Conservation (phyloP, 2,329 filamentous ascomycete genomes). For the Pseudovirgaria hyperparasitica region DNA sequence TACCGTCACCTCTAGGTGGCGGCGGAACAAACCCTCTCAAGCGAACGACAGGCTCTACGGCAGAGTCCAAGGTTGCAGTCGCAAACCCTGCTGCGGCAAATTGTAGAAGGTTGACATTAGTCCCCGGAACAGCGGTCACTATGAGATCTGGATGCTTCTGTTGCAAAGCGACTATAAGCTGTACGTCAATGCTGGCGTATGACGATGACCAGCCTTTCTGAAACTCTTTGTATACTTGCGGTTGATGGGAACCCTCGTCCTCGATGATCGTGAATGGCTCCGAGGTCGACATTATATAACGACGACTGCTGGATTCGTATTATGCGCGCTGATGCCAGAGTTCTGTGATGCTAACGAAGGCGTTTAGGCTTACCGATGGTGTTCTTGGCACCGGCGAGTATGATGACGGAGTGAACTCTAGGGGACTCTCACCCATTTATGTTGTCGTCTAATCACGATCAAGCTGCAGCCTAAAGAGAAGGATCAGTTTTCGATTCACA, state of each 20-base stretch:
- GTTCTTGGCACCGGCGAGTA: too few species aligned
- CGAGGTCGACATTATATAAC: conserved; percentile 10
- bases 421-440: too few species aligned
- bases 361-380: too few species aligned
- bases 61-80: conserved; percentile 21
- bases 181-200: conserved; percentile 25
- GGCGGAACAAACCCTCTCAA: conserved; percentile 25
- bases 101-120: conserved; percentile 25
- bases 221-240: conserved; percentile 23
- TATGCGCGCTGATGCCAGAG: too few species aligned
- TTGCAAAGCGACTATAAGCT: conserved; percentile 24
- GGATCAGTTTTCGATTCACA: too few species aligned
- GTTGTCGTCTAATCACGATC: too few species aligned
- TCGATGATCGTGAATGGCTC: conserved; percentile 23
- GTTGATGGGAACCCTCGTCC: conserved; percentile 8
- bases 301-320: too few species aligned
- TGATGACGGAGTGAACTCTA: too few species aligned
- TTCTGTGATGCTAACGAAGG: too few species aligned
- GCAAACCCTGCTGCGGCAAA: conserved; percentile 31
- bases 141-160: conserved; percentile 23
- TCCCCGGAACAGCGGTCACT: conserved; percentile 24
- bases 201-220: conserved; percentile 20
- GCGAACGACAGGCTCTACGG: conserved; percentile 23
- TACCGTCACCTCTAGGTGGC: conserved; percentile 13
- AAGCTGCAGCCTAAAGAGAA: too few species aligned